phyloP scores from a whole-genome alignment of 305 asterid species.

The Caryopteris hybrid region DNA sequence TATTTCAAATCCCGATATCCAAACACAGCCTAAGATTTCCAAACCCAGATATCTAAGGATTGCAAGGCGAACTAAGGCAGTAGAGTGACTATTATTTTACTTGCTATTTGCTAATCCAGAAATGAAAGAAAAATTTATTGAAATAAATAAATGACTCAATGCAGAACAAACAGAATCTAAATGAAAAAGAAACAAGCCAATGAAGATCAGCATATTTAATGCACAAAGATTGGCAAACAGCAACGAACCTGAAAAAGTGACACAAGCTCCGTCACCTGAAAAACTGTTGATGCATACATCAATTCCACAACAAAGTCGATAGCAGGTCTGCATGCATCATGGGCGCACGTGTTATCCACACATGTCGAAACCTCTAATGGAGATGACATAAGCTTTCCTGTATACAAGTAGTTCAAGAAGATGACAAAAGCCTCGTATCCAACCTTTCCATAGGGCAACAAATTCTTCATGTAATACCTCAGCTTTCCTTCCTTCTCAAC shows the following conservation, averaged over 20 bases:
- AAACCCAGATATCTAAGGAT: not conserved
- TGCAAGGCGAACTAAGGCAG: not conserved
- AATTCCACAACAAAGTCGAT: conserved; percentile 51
- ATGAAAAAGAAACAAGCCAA: too few species aligned
- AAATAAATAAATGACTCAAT: not conserved
- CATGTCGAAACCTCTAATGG: conserved; percentile 59
- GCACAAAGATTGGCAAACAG: not conserved
- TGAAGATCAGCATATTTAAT: not conserved
- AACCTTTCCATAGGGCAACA: conserved; percentile 61
- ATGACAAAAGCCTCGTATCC: conserved; percentile 53
- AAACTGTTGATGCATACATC: conserved; percentile 54
- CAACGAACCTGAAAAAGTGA: conserved; percentile 44
- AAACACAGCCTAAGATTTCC: not conserved
- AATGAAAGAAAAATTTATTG: not conserved
- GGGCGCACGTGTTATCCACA: conserved; percentile 46
- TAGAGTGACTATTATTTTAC: not conserved
- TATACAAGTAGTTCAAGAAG: conserved; percentile 54
- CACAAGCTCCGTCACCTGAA: conserved; percentile 53
- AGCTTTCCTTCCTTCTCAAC: conserved; percentile 36
- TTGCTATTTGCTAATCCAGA: not conserved
- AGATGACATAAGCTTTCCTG: conserved; percentile 55
- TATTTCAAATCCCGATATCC: too few species aligned
- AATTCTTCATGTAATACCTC: conserved; percentile 34
- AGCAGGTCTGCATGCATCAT: conserved; percentile 59
- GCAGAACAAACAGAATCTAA: not conserved